Percentiles rank a stretch among this genome's conserved stretches.
Evolutionary conservation across 108 stramenopile genomes (phyloP).

Genomic region (Nannochloropsis salina): DNA sequence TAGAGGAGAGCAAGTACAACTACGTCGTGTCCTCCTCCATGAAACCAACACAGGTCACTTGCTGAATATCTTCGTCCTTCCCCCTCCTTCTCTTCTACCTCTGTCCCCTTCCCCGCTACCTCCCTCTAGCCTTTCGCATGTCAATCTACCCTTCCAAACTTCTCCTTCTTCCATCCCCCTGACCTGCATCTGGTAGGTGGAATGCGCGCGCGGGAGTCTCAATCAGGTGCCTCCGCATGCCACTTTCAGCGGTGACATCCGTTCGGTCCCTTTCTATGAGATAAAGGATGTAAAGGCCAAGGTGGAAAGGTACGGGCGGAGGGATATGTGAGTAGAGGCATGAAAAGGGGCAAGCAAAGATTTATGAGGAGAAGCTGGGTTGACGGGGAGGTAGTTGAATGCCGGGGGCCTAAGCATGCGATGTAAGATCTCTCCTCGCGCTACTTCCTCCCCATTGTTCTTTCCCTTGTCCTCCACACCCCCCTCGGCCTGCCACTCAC

Average conservation of each 20-base stretch:
- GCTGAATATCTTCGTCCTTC: not conserved
- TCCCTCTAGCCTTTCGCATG: not conserved
- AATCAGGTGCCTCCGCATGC: constrained; percentile 62
- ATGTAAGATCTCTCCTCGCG: too few species aligned
- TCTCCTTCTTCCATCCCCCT: not conserved
- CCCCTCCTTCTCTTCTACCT: not conserved
- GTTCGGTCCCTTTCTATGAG: constrained; percentile 60
- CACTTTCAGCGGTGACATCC: constrained; percentile 58
- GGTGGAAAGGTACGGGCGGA: constrained; percentile 22
- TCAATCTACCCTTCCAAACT: not conserved
- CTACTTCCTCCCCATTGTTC: too few species aligned
- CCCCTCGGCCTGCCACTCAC: constrained; percentile 25
- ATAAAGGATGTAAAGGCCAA: constrained; percentile 39
- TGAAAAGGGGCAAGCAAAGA: not conserved
- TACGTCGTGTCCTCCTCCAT: constrained; percentile 60
- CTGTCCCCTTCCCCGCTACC: not conserved
- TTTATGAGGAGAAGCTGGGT: not conserved
- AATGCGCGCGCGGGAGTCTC: constrained; percentile 57
- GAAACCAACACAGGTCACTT: constrained; percentile 57
- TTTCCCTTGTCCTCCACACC: too few species aligned
- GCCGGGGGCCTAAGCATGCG: too few species aligned
- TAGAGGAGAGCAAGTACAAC: constrained; percentile 52
- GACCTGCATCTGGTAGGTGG: not conserved
- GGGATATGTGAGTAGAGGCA: not conserved
- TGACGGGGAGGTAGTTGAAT: too few species aligned